These are phyloP conservation scores for Verticillium zaregamsianum DNA, from an alignment of 2,329 filamentous ascomycete species.

Conservation along the genomic window DNA sequence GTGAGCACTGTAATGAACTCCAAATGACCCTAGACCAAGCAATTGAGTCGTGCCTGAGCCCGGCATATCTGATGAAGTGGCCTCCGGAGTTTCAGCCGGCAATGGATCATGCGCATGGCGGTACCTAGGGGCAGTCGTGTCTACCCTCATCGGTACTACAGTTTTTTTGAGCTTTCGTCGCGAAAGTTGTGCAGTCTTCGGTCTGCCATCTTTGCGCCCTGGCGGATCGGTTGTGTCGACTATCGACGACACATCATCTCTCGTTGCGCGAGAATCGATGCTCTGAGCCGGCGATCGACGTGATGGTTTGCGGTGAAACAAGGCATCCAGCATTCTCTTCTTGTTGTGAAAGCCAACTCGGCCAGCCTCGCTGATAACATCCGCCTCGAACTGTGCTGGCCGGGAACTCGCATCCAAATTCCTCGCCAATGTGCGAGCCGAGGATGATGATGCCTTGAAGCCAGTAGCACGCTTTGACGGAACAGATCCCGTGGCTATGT, in stretches of 20 bases:
- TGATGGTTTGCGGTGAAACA: constrained; percentile 35
- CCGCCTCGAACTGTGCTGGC: constrained; percentile 54
- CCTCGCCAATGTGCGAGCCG: background rate
- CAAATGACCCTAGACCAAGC: constrained; percentile 53
- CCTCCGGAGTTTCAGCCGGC: constrained; percentile 14
- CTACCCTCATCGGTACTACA: constrained; percentile 37
- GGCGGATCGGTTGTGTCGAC: background rate
- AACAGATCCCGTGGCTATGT: background rate
- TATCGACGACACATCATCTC: background rate
- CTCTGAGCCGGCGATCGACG: constrained; percentile 11
- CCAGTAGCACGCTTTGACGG: background rate
- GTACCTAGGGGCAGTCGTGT: constrained; percentile 49
- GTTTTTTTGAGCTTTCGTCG: constrained; percentile 36
- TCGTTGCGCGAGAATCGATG: background rate
- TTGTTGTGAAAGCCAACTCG: constrained; percentile 40
- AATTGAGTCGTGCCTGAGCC: constrained; percentile 1
- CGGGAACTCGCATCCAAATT: background rate
- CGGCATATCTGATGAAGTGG: constrained; percentile 8
- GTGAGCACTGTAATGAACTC: constrained; percentile 56
- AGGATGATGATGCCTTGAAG: background rate
- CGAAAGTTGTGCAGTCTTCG: background rate
- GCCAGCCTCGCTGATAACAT: constrained; percentile 27
- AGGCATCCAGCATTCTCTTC: constrained; percentile 51
- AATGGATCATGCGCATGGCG: constrained; percentile 50
- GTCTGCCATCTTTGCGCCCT: background rate